These are phyloP conservation scores for Bjerkandera adusta DNA, from an alignment of 1,284 basidiomycete species.

Conservation along the genomic window DNA sequence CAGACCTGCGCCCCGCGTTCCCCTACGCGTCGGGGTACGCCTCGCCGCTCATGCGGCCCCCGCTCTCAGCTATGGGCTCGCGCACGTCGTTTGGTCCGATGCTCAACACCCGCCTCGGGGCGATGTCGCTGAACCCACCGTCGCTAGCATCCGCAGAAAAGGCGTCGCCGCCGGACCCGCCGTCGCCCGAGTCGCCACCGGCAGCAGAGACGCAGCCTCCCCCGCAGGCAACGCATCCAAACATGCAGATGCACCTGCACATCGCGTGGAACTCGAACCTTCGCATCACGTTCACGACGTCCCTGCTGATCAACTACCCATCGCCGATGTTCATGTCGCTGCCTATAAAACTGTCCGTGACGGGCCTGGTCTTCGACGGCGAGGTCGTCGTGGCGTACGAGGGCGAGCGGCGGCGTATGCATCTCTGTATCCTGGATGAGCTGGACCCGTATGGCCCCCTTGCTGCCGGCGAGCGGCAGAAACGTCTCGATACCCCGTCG, in stretches of 20 bases:
- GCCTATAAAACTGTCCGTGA: slow-evolving; percentile 89
- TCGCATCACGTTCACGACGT: slow-evolving; percentile 85
- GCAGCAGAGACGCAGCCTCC: background rate
- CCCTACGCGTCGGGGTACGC: slow-evolving; percentile 29
- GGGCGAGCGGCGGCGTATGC: slow-evolving; percentile 75
- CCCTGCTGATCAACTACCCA: slow-evolving; percentile 94
- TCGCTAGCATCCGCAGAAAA: slow-evolving; percentile 5
- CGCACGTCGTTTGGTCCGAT: slow-evolving; percentile 9
- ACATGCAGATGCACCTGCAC: slow-evolving; percentile 75
- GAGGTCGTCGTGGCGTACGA: slow-evolving; percentile 92
- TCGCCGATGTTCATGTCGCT: slow-evolving; percentile 94
- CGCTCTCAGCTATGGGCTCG: slow-evolving; percentile 14
- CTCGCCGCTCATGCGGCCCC: slow-evolving; percentile 26
- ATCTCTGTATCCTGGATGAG: slow-evolving; percentile 87
- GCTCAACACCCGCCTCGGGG: slow-evolving; percentile 1
- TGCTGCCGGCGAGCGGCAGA: slow-evolving; percentile 49
- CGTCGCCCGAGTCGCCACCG: background rate
- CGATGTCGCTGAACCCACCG: background rate
- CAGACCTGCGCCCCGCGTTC: slow-evolving; percentile 29
- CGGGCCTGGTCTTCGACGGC: slow-evolving; percentile 83
- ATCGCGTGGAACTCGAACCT: slow-evolving; percentile 77
- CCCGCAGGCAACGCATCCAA: slow-evolving; percentile 43
- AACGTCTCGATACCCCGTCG: slow-evolving; percentile 41
- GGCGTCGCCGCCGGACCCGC: slow-evolving; percentile 1
- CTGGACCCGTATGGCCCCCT: slow-evolving; percentile 74